Base-by-base conservation (phyloP, 2,329 filamentous ascomycete species). In the Ceratocystis destructans region DNA sequence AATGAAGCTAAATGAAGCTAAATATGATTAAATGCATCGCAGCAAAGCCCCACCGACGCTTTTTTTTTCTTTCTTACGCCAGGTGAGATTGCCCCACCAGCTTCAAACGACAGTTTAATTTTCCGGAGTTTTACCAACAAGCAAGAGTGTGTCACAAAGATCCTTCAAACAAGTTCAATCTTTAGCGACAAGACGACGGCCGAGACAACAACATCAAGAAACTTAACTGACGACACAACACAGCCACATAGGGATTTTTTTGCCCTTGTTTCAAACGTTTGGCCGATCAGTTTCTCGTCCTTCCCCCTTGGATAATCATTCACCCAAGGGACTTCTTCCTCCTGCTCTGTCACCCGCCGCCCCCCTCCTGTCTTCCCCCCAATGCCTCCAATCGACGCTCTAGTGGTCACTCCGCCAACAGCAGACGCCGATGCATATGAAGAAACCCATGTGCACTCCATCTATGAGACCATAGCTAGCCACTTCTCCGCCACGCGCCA, bases 381-480 rank as follows among this genome's bases (percentile, higher is more conserved):
- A 20, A 55, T 55, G 50, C 7, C 50, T 7, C 50, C 50, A 55
- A 12, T 55, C 50, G 25, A 55, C 20, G 50, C 50, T 22, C 50
- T 55, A 28, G 50, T 55, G 22, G 50, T 25, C 50, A 55, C 50
- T 25, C 50, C 50, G 22, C 50, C 50, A 25, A 28, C 50, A 55
- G 20, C 64, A 8, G 46, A 31, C 3, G 46, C 46, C 41, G 80
- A 82, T 69, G 75, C 76, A 41, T 96, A 96, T 77, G 94, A 99
- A 77, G 82, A 87, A 69, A 78, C 87, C 70, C 89, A 97, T 76
- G 94, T 99, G 66, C 94, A 99, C 76, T 79, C 84, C 67, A 89
- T 99, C 69, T 99, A 99, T 78, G 89, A 92, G 75, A 82, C 88
- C 72, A 94, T 94, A 73, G 89, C 89, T 44, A 82, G 85, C 45